Conservation (phyloP, 2,329 filamentous ascomycete genomes). For the Exophiala xenobiotica region DNA sequence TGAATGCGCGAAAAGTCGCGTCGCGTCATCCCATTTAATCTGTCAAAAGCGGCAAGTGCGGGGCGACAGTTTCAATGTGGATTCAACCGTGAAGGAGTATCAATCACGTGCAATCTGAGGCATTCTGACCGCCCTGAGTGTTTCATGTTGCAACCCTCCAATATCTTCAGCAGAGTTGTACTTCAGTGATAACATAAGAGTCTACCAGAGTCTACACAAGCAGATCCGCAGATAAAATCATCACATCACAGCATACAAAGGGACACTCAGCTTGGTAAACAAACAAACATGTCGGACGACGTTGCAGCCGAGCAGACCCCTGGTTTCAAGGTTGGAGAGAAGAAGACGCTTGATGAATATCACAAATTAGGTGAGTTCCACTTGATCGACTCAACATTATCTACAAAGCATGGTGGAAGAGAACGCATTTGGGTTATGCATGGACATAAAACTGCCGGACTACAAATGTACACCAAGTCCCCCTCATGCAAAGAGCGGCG, state of each 20-base stretch:
- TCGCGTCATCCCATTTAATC: constrained; percentile 8
- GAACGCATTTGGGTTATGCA: not conserved
- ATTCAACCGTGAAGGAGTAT: not conserved
- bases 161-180: not conserved
- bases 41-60: not conserved
- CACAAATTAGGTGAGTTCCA: constrained; percentile 76
- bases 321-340: constrained; percentile 98
- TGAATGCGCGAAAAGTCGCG: constrained; percentile 9
- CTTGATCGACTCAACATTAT: not conserved
- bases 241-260: not conserved
- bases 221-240: no score
- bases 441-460: no score
- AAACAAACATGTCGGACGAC: constrained; percentile 69
- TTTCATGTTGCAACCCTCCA: not conserved
- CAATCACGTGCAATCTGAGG: not conserved
- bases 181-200: not conserved
- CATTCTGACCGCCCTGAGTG: not conserved
- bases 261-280: not conserved
- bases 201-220: no score
- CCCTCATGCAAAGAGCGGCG: no score
- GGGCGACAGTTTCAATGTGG: not conserved
- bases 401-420: not conserved
- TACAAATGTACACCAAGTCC: no score
- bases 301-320: constrained; percentile 82
- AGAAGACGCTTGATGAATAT: constrained; percentile 96